Evolutionary conservation across 176 grass and related monocot species (phyloP), one percentile per base, ranked within the genome.

Genomic region (maize (Zea mays)): DNA sequence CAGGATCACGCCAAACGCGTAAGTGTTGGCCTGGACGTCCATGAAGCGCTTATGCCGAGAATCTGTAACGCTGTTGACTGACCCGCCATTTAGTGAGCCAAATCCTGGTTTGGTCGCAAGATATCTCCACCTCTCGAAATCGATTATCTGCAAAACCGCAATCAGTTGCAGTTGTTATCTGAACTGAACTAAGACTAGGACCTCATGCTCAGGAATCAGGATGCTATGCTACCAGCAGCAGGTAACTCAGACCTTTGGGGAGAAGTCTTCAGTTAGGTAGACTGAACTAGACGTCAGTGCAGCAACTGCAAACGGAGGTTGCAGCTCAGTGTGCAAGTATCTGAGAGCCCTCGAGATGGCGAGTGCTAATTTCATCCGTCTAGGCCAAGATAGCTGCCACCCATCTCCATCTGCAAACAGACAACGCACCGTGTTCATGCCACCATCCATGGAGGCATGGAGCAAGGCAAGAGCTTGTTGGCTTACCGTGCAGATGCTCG

Each of bases 241-340:
- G 7, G 11, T 6, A 37, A 35, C 4, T 40, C 36, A 33, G 71
- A 95, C 96, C 92, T 95, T 99, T 7, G 96, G 92, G 64, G 85
- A 83, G 78, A 92, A 95, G 33, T 99, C 92, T 89, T 99, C 96
- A 47, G 92, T 95, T 5, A 99, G 96, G 86, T 95, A 95, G 56
- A 99, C 37, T 75, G 96, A 79, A 88, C 82, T 90, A 14, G 96
- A 99, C 20, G 87, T 71, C 37, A 99, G 63, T 51, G 83, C 75
- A 10, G 90, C 84, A 12, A 93, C 74, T 42, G 92, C 82, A 66
- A 95, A 92, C 10, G 96, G 81, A 69, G 96, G 92, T 7, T 95
- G 89, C 72, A 99, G 36, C 74, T 99, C 96, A 8, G 85, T 95
- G 75, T 99, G 96, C 76, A 95, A 37, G 81, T 99, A 87, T 71